These are phyloP conservation scores for Santalum album DNA, from an alignment of 164 flowering plant genomes.

Conservation along the genomic window DNA sequence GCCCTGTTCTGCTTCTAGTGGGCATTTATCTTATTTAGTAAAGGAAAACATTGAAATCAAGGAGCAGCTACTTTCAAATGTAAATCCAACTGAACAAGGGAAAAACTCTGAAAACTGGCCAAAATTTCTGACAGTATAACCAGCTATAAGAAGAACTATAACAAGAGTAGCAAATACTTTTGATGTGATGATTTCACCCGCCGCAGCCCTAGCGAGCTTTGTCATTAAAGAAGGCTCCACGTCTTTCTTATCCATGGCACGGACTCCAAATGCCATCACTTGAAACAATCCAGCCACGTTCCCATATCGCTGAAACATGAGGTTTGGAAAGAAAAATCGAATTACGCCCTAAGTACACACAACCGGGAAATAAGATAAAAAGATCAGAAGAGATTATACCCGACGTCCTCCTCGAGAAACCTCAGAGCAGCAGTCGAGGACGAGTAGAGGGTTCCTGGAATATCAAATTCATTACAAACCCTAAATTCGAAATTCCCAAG, in stretches of 20 bases:
- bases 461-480: neutral
- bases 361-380: neutral
- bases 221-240: slow-evolving; percentile 1
- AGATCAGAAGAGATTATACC: neutral
- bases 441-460: slow-evolving; percentile 1
- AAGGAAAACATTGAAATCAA: too few relatives aligned
- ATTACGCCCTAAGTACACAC: neutral
- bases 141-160: neutral
- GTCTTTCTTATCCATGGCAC: neutral
- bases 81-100: too few relatives aligned
- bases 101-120: too few relatives aligned
- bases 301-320: neutral
- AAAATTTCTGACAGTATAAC: neutral
- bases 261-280: slow-evolving; percentile 4
- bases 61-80: too few relatives aligned
- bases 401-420: slow-evolving; percentile 4
- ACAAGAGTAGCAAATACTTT: neutral
- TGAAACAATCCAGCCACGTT: slow-evolving; percentile 3
- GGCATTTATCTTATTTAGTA: too few relatives aligned
- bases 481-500: neutral
- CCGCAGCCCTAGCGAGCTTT: neutral
- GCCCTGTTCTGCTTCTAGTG: too few relatives aligned
- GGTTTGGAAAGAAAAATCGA: neutral
- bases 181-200: neutral
- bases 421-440: slow-evolving; percentile 1